Evolutionary conservation across 805 yeast species (phyloP).

Genomic region (Metschnikowia sp.): DNA sequence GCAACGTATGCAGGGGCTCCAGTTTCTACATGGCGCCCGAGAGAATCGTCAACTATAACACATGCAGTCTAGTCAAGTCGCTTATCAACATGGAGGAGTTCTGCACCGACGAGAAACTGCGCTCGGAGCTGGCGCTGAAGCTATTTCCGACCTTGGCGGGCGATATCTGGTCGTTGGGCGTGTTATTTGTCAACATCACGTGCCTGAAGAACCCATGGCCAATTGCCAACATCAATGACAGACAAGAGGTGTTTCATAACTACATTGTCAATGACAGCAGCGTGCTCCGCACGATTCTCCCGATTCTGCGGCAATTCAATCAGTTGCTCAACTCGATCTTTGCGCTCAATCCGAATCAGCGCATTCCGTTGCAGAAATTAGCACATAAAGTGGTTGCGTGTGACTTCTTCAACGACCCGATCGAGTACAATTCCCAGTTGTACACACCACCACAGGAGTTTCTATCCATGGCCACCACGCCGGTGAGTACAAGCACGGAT

Average conservation of each 20-base stretch:
- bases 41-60: constrained; percentile 48
- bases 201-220: constrained; percentile 92
- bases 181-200: constrained; percentile 72
- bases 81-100: constrained; percentile 31
- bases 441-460: constrained; percentile 20
- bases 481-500: constrained; percentile 8
- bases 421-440: constrained; percentile 16
- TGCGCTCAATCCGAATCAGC: constrained; percentile 45
- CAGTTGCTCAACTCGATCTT: constrained; percentile 46
- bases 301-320: constrained; percentile 64
- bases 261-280: constrained; percentile 50
- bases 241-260: constrained; percentile 55
- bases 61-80: constrained; percentile 25
- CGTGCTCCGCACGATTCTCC: constrained; percentile 63
- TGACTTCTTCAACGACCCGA: constrained; percentile 30
- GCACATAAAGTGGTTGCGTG: constrained; percentile 33
- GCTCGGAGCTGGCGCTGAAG: constrained; percentile 22
- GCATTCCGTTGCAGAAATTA: constrained; percentile 41
- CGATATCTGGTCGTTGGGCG: constrained; percentile 85
- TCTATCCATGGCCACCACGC: constrained; percentile 8
- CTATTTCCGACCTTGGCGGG: constrained; percentile 69
- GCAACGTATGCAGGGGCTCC: constrained; percentile 80
- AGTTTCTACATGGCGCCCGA: constrained; percentile 94
- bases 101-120: constrained; percentile 15
- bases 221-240: constrained; percentile 60